Evolutionary conservation across 352 stramenopile genomes (phyloP), one percentile per base, ranked within the genome.

Genomic region (Phytophthora sp.): DNA sequence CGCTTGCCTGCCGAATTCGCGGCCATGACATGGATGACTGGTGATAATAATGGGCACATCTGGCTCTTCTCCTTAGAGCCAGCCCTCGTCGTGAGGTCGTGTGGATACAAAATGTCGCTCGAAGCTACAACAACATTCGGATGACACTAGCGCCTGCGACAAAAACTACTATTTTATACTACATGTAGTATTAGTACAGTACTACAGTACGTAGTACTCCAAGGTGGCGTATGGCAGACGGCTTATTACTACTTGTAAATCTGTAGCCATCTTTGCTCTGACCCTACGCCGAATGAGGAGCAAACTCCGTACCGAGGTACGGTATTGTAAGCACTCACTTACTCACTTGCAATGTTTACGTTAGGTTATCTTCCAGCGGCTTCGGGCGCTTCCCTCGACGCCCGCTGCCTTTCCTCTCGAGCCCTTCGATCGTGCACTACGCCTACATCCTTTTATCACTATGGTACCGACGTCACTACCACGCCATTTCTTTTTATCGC

Each of bases 401-500:
- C 53, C 33, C 46, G 30, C 21, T 62, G 21, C 46, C 47, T 56
- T 57, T 4, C n/a, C 38, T 57, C 36, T 50, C 36, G 57, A 69
- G 53, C 57, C 29, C 58, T 73, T 69, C 57, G 46, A 71, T 68
- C 63, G 60, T 66, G 51, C 51, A 68, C 60, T 49, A 23, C 50
- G 35, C 50, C 36, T 58, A 26, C 8, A 18, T 57, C 36, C 27
- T 57, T 20, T 26, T 51, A 16, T 57, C 58, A 46, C 52, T 65
- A 55, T 44, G 29, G 50, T 66, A 59, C 33, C 51, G 51, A 68
- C 57, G 27, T 13, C 51, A 65, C 60, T 63, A 53, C 39, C 33
- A 69, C 42, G 31, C 6, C 38, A 53, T 21, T 63, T 61, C 58
- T 52, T 65, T 72, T 49, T 57, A 58, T 58, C 36, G 27, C 55